These are phyloP conservation scores for Aspergillus udagawae DNA, from an alignment of 2,329 filamentous ascomycete species.

Conservation along the genomic window DNA sequence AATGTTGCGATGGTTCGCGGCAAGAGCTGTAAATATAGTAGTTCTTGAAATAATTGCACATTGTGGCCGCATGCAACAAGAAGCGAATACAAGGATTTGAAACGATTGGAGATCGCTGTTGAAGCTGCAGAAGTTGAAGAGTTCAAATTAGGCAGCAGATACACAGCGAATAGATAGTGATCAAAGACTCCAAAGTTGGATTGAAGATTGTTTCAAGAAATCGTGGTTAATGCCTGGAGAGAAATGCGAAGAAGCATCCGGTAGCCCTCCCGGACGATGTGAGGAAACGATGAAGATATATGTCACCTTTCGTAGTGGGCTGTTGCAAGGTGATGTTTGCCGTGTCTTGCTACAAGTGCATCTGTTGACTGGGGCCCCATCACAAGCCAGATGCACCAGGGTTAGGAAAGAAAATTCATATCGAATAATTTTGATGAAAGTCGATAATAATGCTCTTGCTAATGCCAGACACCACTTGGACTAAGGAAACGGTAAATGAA, in stretches of 20 bases:
- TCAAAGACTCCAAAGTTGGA: neutral
- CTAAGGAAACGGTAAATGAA: neutral
- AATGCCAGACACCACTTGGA: conserved; percentile 1
- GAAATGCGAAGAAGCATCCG: conserved; percentile 5
- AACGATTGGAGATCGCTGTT: neutral
- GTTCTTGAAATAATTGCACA: conserved; percentile 66
- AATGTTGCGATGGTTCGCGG: conserved; percentile 64
- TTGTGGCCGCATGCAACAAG: conserved; percentile 28
- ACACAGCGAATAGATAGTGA: neutral
- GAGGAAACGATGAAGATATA: conserved; percentile 10
- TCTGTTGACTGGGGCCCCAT: conserved; percentile 15
- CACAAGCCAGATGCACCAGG: conserved; percentile 20
- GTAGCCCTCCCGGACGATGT: neutral
- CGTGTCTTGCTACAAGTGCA: conserved; percentile 9
- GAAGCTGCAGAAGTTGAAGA: neutral
- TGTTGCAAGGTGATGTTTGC: conserved; percentile 14
- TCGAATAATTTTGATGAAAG: neutral
- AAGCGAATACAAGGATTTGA: conserved; percentile 2
- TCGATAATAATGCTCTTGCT: conserved; percentile 5
- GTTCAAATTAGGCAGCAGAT: neutral
- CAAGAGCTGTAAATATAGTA: conserved; percentile 74
- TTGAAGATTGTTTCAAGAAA: neutral
- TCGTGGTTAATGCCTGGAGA: neutral
- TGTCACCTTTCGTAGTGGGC: conserved; percentile 14
- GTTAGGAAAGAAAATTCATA: conserved; percentile 15